Percentiles rank a stretch among this genome's conserved stretches.
Conservation (phyloP, 1,139 yeast genomes). For the Scheffersomyces insectosa region DNA sequence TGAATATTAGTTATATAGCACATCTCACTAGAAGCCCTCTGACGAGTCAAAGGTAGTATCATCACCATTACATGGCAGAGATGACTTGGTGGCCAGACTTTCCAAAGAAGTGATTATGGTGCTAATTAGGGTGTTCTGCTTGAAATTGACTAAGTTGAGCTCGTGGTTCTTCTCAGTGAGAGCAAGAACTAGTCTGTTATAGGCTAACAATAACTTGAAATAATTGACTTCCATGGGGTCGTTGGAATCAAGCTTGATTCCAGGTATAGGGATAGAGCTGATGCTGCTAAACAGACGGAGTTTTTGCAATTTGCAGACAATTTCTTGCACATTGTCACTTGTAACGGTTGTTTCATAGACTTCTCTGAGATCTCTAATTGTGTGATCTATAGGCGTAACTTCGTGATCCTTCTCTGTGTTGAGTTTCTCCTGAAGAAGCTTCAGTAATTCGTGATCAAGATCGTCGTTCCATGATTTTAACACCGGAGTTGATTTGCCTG, state of each 20-base stretch:
- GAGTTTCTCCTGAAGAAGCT: background rate
- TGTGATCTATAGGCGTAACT: background rate
- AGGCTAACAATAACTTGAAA: conserved; percentile 11
- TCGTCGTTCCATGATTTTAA: background rate
- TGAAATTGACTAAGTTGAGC: conserved; percentile 8
- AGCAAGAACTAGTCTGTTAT: conserved; percentile 8
- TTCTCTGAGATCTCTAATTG: background rate
- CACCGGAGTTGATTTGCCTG: background rate
- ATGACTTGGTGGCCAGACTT: no score
- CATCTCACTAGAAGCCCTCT: background rate
- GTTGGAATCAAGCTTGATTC: conserved; percentile 5
- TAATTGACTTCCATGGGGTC: conserved; percentile 10
- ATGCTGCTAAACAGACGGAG: background rate
- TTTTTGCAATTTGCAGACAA: background rate
- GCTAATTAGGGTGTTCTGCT: conserved; percentile 7
- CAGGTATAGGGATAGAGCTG: conserved; percentile 3
- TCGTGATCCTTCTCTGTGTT: background rate
- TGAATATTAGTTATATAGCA: no score
- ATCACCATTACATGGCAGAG: background rate
- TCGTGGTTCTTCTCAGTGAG: conserved; percentile 11
- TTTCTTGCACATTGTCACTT: background rate
- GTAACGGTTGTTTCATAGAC: background rate
- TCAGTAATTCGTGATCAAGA: background rate
- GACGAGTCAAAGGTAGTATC: background rate
- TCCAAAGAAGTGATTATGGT: conserved; percentile 3